Percentiles rank a stretch among this genome's conserved stretches.
Evolutionary conservation across 2,329 filamentous ascomycete genomes (phyloP).

Genomic region (Cladophialophora psammophila): DNA sequence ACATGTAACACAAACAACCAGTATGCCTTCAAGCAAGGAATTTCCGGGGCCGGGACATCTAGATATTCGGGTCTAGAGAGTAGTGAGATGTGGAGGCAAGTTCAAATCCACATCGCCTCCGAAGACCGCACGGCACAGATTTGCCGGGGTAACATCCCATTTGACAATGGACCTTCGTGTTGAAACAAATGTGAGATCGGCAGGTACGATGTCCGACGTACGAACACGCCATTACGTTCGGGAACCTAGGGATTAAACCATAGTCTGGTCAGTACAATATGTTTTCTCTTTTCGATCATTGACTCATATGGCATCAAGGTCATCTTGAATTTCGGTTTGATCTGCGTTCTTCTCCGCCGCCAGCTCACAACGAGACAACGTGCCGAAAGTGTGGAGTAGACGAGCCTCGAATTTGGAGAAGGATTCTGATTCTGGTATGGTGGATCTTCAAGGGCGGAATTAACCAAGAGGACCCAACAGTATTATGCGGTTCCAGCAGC

Average conservation of each 20-base stretch:
- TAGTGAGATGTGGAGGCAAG: constrained; percentile 13
- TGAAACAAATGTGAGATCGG: neutral
- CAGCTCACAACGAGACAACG: constrained; percentile 2
- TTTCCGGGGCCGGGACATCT: neutral
- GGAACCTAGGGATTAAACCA: neutral
- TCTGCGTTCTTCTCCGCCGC: constrained; percentile 24
- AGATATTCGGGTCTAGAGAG: neutral
- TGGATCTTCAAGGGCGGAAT: neutral
- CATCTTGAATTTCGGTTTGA: neutral
- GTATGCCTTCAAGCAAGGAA: neutral
- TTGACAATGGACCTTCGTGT: neutral
- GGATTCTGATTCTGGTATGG: constrained; percentile 1
- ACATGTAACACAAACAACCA: neutral
- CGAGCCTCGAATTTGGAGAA: constrained; percentile 14
- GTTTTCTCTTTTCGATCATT: neutral
- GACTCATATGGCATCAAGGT: neutral
- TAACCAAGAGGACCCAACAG: neutral
- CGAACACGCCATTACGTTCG: neutral
- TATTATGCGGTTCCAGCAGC: neutral
- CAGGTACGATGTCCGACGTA: neutral
- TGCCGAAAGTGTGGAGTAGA: constrained; percentile 11
- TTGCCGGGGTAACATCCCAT: constrained; percentile 11
- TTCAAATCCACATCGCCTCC: constrained; percentile 6
- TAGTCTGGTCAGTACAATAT: neutral
- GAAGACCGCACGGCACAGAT: constrained; percentile 15